Percentiles rank a stretch among this genome's conserved stretches.
Conservation (phyloP, 345 rosid species). For the Citrus australasica region DNA sequence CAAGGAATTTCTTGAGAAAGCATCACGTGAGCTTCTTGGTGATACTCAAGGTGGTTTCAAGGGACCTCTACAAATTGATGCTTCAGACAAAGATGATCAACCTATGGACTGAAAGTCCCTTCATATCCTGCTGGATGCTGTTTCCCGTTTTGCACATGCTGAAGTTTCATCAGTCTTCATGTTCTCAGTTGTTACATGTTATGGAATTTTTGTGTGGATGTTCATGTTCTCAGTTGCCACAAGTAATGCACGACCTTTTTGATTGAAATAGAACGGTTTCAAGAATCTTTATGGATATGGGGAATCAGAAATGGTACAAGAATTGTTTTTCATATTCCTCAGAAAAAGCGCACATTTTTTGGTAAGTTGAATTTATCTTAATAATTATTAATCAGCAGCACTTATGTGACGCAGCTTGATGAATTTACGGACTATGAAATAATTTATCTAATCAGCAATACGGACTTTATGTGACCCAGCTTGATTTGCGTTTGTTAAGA, state of each 20-base stretch:
- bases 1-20: constrained; percentile 87
- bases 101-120: constrained; percentile 14
- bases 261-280: too few relatives aligned
- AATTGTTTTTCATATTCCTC: too few relatives aligned
- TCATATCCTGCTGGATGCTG: neutral
- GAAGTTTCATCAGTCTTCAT: neutral
- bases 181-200: neutral
- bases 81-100: constrained; percentile 43
- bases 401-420: too few relatives aligned
- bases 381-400: too few relatives aligned
- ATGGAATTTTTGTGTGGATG: neutral
- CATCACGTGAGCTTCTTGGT: constrained; percentile 79
- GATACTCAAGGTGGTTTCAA: constrained; percentile 48
- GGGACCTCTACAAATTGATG: constrained; percentile 55
- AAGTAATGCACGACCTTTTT: too few relatives aligned
- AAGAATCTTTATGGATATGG: neutral
- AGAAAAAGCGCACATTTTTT: too few relatives aligned
- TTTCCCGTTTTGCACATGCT: neutral
- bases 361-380: too few relatives aligned
- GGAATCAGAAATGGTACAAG: too few relatives aligned
- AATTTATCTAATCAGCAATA: too few relatives aligned
- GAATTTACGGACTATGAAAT: too few relatives aligned
- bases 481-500: too few relatives aligned
- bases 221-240: neutral
- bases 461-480: too few relatives aligned